These are phyloP conservation scores for Ustilago trichophora DNA, from an alignment of 1,284 basidiomycete species.

Conservation along the genomic window DNA sequence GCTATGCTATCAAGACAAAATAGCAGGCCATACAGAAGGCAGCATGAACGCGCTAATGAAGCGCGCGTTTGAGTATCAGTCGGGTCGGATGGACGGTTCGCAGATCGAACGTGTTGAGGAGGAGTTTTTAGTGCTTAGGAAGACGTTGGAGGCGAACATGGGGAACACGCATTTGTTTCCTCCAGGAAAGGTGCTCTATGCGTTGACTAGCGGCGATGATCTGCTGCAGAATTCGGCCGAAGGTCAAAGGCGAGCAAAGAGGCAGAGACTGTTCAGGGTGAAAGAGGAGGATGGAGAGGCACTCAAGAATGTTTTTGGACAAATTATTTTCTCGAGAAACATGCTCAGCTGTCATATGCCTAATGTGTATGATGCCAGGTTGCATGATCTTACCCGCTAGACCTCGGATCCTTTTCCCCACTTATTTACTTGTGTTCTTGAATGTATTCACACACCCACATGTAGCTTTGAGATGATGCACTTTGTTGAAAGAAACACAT, in stretches of 20 bases:
- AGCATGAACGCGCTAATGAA: constrained; percentile 49
- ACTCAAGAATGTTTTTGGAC: constrained; percentile 74
- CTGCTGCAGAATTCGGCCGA: background rate
- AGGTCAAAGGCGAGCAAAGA: background rate
- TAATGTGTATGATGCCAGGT: constrained; percentile 67
- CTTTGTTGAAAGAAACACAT: too few relatives aligned
- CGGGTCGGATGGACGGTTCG: constrained; percentile 18
- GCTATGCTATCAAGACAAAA: constrained; percentile 76
- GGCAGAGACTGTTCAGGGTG: constrained; percentile 31
- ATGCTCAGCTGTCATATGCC: constrained; percentile 80
- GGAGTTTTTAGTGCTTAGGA: constrained; percentile 74
- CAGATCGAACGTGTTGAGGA: constrained; percentile 18
- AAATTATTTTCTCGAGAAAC: constrained; percentile 80
- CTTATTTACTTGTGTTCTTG: background rate
- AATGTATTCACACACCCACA: too few relatives aligned
- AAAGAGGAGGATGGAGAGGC: constrained; percentile 16
- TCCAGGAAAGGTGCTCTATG: constrained; percentile 81
- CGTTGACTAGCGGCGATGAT: constrained; percentile 74
- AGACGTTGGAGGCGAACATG: constrained; percentile 86
- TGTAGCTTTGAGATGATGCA: too few relatives aligned
- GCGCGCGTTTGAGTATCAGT: constrained; percentile 49
- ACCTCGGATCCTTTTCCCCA: background rate
- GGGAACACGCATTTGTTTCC: constrained; percentile 78
- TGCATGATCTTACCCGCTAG: constrained; percentile 35
- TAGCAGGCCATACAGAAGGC: constrained; percentile 16